These are phyloP conservation scores for Lepidopterella palustris DNA, from an alignment of 495 filamentous ascomycete species.

Conservation along the genomic window DNA sequence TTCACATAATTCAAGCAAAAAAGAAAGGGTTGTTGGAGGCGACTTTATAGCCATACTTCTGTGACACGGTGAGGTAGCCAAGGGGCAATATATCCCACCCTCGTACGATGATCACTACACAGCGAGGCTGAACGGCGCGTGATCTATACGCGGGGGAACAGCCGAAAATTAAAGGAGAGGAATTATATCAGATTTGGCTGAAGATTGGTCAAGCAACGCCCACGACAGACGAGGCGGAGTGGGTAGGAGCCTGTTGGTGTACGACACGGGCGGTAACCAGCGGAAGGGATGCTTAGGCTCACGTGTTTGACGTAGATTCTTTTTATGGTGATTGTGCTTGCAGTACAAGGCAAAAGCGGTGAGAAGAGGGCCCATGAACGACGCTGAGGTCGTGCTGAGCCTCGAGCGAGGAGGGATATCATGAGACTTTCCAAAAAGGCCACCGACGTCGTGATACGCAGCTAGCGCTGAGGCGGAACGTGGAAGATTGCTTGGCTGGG, in stretches of 20 bases:
- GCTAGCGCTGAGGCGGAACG: neutral
- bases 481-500: neutral
- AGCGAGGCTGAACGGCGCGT: conserved; percentile 6
- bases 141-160: neutral
- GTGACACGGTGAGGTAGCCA: neutral
- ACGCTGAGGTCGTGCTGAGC: neutral
- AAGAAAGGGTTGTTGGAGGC: neutral
- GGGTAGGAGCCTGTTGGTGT: neutral
- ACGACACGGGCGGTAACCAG: neutral
- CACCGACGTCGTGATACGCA: no score
- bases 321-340: neutral
- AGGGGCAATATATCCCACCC: neutral
- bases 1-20: neutral
- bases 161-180: neutral
- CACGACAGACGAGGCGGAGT: neutral
- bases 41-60: conserved; percentile 1
- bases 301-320: conserved; percentile 1
- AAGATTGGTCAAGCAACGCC: neutral
- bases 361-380: neutral
- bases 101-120: conserved; percentile 11
- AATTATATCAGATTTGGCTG: neutral
- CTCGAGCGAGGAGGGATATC: neutral
- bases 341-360: conserved; percentile 5
- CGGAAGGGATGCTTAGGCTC: neutral
- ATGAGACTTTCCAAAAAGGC: conserved; percentile 7